phyloP scores from a whole-genome alignment of 2,329 filamentous ascomycete genomes.

The Trichoderma guizhouense region DNA sequence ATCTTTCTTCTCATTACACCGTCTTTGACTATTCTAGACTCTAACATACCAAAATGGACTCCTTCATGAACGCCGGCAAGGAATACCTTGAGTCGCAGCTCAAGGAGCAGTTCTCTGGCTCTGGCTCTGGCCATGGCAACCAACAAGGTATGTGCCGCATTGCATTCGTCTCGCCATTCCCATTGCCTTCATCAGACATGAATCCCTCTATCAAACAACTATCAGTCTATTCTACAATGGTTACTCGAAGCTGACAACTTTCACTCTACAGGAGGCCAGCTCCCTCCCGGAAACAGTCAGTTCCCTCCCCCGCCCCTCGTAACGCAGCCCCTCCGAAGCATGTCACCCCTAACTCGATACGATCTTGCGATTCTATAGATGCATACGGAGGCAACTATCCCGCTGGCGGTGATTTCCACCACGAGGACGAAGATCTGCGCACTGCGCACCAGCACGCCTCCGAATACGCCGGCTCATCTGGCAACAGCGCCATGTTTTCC shows the following conservation, averaged over 20 bases:
- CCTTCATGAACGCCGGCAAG: conserved; percentile 37
- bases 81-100: conserved; percentile 36
- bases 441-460: conserved; percentile 48
- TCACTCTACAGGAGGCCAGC: conserved; percentile 6
- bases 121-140: not conserved
- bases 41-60: conserved; percentile 33
- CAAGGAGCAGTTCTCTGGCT: conserved; percentile 25
- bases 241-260: not conserved
- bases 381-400: conserved; percentile 21
- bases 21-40: not conserved
- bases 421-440: conserved; percentile 48
- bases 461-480: conserved; percentile 44
- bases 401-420: conserved; percentile 34
- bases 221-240: not conserved
- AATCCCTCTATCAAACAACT: not conserved
- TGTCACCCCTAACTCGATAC: not conserved
- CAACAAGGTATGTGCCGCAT: conserved; percentile 15
- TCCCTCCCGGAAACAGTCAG: conserved; percentile 21
- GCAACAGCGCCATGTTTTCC: conserved; percentile 48
- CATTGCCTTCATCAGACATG: conserved; percentile 21
- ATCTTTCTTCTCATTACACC: not conserved
- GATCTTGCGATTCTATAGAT: conserved; percentile 9
- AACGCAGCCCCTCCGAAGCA: not conserved
- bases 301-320: not conserved
- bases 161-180: not conserved